These are phyloP conservation scores for Colletotrichum tropicale DNA, from an alignment of 2,329 filamentous ascomycete species.

Conservation along the genomic window DNA sequence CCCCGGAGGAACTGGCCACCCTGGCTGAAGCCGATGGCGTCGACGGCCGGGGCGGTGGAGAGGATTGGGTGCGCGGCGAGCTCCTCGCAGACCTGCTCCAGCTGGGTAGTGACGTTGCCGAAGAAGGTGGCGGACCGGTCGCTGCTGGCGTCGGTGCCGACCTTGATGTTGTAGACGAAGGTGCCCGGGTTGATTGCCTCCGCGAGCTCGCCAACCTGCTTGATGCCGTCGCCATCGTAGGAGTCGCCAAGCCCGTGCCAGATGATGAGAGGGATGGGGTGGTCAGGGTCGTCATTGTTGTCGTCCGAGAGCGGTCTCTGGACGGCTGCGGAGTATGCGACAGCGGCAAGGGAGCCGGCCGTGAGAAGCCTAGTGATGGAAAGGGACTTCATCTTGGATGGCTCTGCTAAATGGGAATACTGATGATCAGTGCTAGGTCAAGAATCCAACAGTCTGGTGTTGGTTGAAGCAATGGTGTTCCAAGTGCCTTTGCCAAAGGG, in stretches of 20 bases:
- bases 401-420: not conserved
- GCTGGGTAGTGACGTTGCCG: conserved; percentile 83
- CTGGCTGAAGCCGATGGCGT: conserved; percentile 94
- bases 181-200: conserved; percentile 80
- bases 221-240: conserved; percentile 77
- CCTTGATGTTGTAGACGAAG: conserved; percentile 78
- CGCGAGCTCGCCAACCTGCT: conserved; percentile 72
- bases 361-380: conserved; percentile 37
- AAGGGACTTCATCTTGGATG: conserved; percentile 30
- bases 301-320: conserved; percentile 29
- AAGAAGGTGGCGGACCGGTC: conserved; percentile 89
- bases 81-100: conserved; percentile 77
- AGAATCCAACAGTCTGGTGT: not conserved
- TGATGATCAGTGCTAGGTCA: not conserved
- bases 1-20: conserved; percentile 95
- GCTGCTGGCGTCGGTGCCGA: conserved; percentile 66
- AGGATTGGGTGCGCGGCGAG: conserved; percentile 80
- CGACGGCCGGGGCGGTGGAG: conserved; percentile 80
- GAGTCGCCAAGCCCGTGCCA: conserved; percentile 88
- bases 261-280: conserved; percentile 87
- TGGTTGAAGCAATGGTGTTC: not conserved
- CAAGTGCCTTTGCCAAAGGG: not conserved
- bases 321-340: conserved; percentile 20
- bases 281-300: conserved; percentile 47
- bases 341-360: conserved; percentile 25